Evolutionary conservation across 2,329 filamentous ascomycete species (phyloP), one percentile per base, ranked within the genome.

Genomic region (Nothophaeocryptopus gaeumannii): DNA sequence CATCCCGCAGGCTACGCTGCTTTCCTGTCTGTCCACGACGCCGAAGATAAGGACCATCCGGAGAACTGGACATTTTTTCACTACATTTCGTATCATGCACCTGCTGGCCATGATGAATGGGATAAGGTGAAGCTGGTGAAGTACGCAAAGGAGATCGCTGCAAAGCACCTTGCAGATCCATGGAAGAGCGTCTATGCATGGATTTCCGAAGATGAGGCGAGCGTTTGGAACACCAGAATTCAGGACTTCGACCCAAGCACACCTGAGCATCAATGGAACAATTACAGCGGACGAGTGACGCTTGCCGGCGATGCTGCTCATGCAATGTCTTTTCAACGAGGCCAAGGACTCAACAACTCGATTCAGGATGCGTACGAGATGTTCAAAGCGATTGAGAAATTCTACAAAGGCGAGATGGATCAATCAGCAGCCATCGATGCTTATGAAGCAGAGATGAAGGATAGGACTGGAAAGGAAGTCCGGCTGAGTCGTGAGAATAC

Each of bases 311-410:
- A 65, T 30, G 66, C 67, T 13, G 73, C 72, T 1, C 65, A 78
- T 58, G 70, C 75, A 0, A 77, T 77, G 73, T 59, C 73, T 11
- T 65, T 70, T 11, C 50, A 53, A 51, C 69, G 72, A 20, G 74
- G 72, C 0, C 74, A 76, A 53, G 72, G 73, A 5, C 65, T 72
- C 26, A 73, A 76, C 48, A 69, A 75, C 51, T 47, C 54, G 30
- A 67, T 76, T 32, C 60, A 59, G 2, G 73, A 75, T 44, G 70
- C 50, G 5, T 32, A 26, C 2, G 42, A 45, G 13, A 31, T 53
- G n/a, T 43, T n/a, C 30, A 33, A 10, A 8, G 32, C 49, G 12
- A 42, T 45, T 31, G 15, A 34, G 4, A 37, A 11, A 5, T 43
- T 46, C 30, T 10, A 1, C 2, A 33, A 41, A 3, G 15, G 15